phyloP scores from a whole-genome alignment of 1,139 yeast species.

The Neolecta irregularis region DNA sequence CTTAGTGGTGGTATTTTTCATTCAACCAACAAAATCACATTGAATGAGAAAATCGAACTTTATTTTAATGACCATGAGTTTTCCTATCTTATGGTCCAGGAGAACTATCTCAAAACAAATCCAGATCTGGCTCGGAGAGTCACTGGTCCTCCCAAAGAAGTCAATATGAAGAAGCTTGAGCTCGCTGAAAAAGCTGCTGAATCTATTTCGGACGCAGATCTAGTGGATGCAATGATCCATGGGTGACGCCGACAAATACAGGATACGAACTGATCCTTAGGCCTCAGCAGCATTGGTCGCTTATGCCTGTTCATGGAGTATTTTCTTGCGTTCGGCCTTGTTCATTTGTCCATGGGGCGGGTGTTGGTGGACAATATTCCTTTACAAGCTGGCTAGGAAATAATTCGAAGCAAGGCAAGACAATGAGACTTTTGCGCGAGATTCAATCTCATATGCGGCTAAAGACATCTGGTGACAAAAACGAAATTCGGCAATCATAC shows the following conservation, averaged over 20 bases:
- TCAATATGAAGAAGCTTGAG: slow-evolving; percentile 25
- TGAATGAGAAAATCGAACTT: slow-evolving; percentile 73
- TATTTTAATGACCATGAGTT: slow-evolving; percentile 92
- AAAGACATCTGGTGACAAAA: slow-evolving; percentile 59
- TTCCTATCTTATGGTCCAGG: slow-evolving; percentile 91
- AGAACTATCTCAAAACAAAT: slow-evolving; percentile 59
- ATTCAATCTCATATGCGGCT: slow-evolving; percentile 76
- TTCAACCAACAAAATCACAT: slow-evolving; percentile 34
- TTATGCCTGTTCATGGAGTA: slow-evolving; percentile 83
- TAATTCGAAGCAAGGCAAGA: slow-evolving; percentile 71
- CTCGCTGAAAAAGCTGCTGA: slow-evolving; percentile 70
- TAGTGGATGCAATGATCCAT: slow-evolving; percentile 65
- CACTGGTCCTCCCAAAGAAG: slow-evolving; percentile 6
- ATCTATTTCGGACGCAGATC: slow-evolving; percentile 65
- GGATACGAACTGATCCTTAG: neutral
- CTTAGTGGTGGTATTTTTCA: slow-evolving; percentile 49
- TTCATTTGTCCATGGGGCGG: slow-evolving; percentile 55
- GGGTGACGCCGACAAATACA: slow-evolving; percentile 24
- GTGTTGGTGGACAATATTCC: slow-evolving; percentile 51
- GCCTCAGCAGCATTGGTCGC: slow-evolving; percentile 89
- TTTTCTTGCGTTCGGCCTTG: slow-evolving; percentile 78
- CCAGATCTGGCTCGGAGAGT: slow-evolving; percentile 19
- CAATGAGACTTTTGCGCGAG: slow-evolving; percentile 65
- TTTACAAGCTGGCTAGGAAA: slow-evolving; percentile 87
- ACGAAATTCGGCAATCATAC: slow-evolving; percentile 64